Conservation (phyloP, 352 stramenopile genomes). For the Globisporangium cylindrosporum region DNA sequence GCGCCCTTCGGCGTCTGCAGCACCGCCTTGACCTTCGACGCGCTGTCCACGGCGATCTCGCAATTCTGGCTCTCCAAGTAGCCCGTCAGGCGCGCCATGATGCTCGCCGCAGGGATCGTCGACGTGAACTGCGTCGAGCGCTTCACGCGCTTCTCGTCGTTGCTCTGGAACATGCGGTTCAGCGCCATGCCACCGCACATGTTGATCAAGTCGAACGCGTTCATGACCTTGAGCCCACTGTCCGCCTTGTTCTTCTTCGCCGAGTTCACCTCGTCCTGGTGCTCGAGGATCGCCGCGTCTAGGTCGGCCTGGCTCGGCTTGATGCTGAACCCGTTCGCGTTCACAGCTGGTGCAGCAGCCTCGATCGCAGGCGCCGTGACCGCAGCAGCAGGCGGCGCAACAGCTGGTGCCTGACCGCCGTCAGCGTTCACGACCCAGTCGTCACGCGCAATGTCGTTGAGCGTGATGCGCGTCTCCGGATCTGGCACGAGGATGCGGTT, state of each 20-base stretch:
- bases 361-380: conserved; percentile 15
- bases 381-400: neutral
- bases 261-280: conserved; percentile 72
- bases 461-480: conserved; percentile 78
- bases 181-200: conserved; percentile 90
- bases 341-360: neutral
- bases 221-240: conserved; percentile 82
- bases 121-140: conserved; percentile 85
- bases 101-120: conserved; percentile 72
- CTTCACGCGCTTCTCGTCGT: conserved; percentile 86
- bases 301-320: conserved; percentile 85
- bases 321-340: conserved; percentile 22
- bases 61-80: conserved; percentile 80
- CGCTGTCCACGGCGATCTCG: conserved; percentile 76
- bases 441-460: conserved; percentile 89
- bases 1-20: conserved; percentile 85
- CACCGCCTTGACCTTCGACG: conserved; percentile 83
- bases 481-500: conserved; percentile 93
- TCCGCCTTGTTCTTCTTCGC: conserved; percentile 68
- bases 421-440: conserved; percentile 85
- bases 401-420: conserved; percentile 1
- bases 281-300: conserved; percentile 77
- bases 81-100: conserved; percentile 66
- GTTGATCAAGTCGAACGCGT: conserved; percentile 92
- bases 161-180: conserved; percentile 89